phyloP scores from a whole-genome alignment of 148 eudicot species.

The Vaccinium macrocarpon region DNA sequence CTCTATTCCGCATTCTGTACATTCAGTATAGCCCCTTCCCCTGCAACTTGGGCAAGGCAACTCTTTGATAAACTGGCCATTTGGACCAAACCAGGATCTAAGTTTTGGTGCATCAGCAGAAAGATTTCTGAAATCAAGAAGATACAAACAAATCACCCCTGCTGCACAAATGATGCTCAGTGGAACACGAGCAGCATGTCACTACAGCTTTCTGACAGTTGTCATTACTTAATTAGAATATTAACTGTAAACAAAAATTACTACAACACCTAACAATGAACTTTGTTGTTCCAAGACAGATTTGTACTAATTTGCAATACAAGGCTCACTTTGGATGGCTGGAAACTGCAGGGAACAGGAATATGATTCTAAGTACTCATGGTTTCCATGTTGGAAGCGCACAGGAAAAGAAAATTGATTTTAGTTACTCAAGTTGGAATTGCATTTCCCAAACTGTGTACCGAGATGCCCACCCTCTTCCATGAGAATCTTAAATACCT shows the following conservation, averaged over 20 bases:
- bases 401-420: too few relatives aligned
- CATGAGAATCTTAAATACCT: too few relatives aligned
- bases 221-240: not conserved
- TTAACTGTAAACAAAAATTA: not conserved
- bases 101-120: slow-evolving; percentile 45
- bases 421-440: too few relatives aligned
- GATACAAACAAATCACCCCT: not conserved
- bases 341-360: too few relatives aligned
- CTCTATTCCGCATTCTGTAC: slow-evolving; percentile 84
- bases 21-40: slow-evolving; percentile 93
- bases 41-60: slow-evolving; percentile 96
- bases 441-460: too few relatives aligned
- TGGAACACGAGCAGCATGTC: not conserved
- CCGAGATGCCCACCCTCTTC: too few relatives aligned
- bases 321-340: not conserved
- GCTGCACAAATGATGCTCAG: not conserved
- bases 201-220: not conserved
- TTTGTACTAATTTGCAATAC: not conserved
- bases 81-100: slow-evolving; percentile 98
- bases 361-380: too few relatives aligned
- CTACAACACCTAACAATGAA: not conserved
- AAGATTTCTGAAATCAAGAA: slow-evolving; percentile 46
- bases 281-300: not conserved
- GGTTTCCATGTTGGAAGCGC: too few relatives aligned
- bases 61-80: slow-evolving; percentile 90